These are phyloP conservation scores for Mycena vulgaris DNA, from an alignment of 768 basidiomycete species.

Conservation along the genomic window DNA sequence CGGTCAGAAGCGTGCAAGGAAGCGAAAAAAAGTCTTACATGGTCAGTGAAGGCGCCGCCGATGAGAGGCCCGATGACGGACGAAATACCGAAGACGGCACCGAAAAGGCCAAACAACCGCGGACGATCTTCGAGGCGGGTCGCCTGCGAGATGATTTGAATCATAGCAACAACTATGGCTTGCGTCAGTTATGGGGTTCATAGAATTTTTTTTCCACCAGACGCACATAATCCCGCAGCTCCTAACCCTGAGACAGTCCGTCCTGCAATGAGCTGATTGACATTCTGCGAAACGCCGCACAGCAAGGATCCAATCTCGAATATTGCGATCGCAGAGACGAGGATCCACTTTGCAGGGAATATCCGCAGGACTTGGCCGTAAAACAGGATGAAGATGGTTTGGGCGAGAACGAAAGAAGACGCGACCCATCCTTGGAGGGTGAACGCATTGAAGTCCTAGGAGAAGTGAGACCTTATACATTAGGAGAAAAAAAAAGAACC, in stretches of 20 bases:
- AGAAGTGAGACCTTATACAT: not conserved
- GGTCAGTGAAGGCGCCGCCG: conserved; percentile 46
- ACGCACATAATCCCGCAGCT: conserved; percentile 50
- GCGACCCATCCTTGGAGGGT: not conserved
- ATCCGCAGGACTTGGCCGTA: not conserved
- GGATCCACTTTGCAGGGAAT: not conserved
- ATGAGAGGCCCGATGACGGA: conserved; percentile 46
- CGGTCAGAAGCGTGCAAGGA: not conserved
- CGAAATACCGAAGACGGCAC: conserved; percentile 27
- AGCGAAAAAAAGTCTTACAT: conserved; percentile 23
- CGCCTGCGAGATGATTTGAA: conserved; percentile 47
- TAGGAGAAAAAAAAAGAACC: not conserved
- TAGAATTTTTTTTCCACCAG: conserved; percentile 46
- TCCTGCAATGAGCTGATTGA: no score
- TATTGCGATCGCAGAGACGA: no score
- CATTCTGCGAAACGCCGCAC: no score
- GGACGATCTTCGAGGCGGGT: conserved; percentile 56
- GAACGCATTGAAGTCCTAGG: not conserved
- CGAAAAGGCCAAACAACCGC: conserved; percentile 47
- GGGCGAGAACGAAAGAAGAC: not conserved
- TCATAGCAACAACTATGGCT: conserved; percentile 33
- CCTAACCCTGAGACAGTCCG: conserved; percentile 18
- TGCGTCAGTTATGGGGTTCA: not conserved
- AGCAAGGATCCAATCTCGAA: no score
- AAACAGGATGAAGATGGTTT: not conserved